Evolutionary conservation across 2,329 filamentous ascomycete genomes (phyloP), one percentile per base, ranked within the genome.

Genomic region (Cercospora janseana): DNA sequence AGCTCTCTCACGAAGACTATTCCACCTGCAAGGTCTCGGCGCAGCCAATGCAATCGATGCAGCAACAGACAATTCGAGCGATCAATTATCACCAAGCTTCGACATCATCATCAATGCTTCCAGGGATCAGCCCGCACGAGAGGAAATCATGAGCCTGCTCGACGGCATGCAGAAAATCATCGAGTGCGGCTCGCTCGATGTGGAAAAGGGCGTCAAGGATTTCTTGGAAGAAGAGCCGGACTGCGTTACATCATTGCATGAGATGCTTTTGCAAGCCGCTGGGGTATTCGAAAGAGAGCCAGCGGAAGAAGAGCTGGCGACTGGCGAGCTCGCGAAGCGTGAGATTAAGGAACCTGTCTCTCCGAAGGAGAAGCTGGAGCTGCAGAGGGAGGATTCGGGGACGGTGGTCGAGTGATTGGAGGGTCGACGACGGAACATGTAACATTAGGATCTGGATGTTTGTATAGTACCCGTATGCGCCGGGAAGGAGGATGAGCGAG

Each of bases 221-320:
- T 52, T 52, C 16, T 12, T 52, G 38, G 38, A 52, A 34, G 32
- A 44, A 4, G 50, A 52, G 27, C 31, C 24, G 31, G 50, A 52
- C 38, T 52, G 50, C 27, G 50, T 52, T 2, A 52, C 50, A 9
- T 44, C 45, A 1, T n/a, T 52, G 13, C 50, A 52, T 32, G 50
- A 49, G 45, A 43, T 48, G 24, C 24, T 52, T 9, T 18, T 52
- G 29, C 41, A 47, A 32, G 50, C 38, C 10, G 44, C 45, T 12
- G 40, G 35, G 8, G 50, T 52, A 13, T 52, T 52, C 34, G 38
- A 38, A 6, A 35, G 23, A 18, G 21, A 31, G n/a, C 16, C 35
- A 34, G 43, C 29, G 13, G 44, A 18, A 23, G 1, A n/a, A 10
- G 32, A n/a, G n/a, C 12, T 4, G 5, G 35, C n/a, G n/a, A n/a